Conservation (phyloP, 495 filamentous ascomycete genomes). For the Trichocladium antarcticum region DNA sequence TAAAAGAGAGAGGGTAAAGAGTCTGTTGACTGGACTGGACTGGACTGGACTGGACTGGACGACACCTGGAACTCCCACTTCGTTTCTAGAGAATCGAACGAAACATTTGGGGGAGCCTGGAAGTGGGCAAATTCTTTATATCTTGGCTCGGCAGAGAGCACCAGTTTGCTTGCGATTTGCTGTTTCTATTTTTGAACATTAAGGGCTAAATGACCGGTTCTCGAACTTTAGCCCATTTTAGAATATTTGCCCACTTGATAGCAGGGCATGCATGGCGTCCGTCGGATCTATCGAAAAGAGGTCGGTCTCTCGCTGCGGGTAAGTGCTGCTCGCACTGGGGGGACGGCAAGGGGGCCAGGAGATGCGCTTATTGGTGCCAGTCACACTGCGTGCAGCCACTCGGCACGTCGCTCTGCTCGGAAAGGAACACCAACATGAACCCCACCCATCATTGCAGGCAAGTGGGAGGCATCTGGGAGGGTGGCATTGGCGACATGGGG, state of each 20-base stretch:
- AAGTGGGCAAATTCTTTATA: constrained; percentile 44
- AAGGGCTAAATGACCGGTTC: constrained; percentile 28
- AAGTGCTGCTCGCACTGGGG: constrained; percentile 16
- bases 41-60: constrained; percentile 32
- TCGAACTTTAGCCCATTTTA: constrained; percentile 23
- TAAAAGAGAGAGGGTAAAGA: constrained; percentile 27
- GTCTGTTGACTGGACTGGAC: constrained; percentile 23
- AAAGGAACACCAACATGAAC: constrained; percentile 23
- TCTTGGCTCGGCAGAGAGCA: constrained; percentile 22
- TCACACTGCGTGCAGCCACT: constrained; percentile 25
- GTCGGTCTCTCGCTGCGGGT: constrained; percentile 15
- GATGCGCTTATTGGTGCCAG: constrained; percentile 38
- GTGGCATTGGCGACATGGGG: constrained; percentile 21
- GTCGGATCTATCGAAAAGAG: constrained; percentile 13
- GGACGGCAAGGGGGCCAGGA: constrained; percentile 9
- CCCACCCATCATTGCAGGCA: constrained; percentile 19
- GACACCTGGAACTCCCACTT: constrained; percentile 38
- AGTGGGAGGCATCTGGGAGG: constrained; percentile 8
- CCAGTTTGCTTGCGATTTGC: constrained; percentile 10
- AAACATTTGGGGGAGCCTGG: constrained; percentile 16
- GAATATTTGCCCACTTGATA: constrained; percentile 15
- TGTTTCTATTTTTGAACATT: constrained; percentile 34
- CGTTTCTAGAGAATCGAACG: constrained; percentile 23
- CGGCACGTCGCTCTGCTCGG: constrained; percentile 32
- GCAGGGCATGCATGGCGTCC: constrained; percentile 4